Percentiles rank a stretch among this genome's conserved stretches.
Conservation (phyloP, 208 protist species). For the Kentomonas sorsogonicus region DNA sequence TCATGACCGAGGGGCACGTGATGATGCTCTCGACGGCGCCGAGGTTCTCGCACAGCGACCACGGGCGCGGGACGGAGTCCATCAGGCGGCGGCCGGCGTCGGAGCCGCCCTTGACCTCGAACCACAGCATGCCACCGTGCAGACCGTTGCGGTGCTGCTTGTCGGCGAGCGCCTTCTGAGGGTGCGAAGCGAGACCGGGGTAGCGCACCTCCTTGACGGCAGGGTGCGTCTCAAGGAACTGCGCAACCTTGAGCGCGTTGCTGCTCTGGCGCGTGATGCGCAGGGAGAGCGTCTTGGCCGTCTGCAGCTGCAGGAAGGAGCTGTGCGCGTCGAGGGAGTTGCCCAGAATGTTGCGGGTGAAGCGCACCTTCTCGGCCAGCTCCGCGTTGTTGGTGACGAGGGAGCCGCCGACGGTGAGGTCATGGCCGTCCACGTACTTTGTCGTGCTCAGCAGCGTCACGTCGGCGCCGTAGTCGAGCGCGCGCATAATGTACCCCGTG, state of each 20-base stretch:
- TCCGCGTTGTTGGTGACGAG: slow-evolving; percentile 72
- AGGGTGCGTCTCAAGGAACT: slow-evolving; percentile 76
- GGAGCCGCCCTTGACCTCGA: slow-evolving; percentile 84
- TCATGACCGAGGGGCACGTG: slow-evolving; percentile 95
- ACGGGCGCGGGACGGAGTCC: slow-evolving; percentile 79
- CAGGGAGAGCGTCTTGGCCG: slow-evolving; percentile 93
- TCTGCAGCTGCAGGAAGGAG: slow-evolving; percentile 93
- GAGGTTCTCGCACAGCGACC: slow-evolving; percentile 91
- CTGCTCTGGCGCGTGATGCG: slow-evolving; percentile 89
- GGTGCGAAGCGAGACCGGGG: slow-evolving; percentile 89
- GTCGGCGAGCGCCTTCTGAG: slow-evolving; percentile 93
- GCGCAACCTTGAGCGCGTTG: slow-evolving; percentile 90
- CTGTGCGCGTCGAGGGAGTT: slow-evolving; percentile 91
- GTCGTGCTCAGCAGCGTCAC: slow-evolving; percentile 95
- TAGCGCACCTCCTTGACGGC: slow-evolving; percentile 89
- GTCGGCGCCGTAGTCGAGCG: slow-evolving; percentile 94
- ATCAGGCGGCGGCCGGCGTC: slow-evolving; percentile 65
- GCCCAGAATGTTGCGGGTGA: slow-evolving; percentile 93
- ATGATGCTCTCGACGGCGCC: slow-evolving; percentile 94
- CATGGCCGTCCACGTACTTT: slow-evolving; percentile 97
- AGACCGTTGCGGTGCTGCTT: slow-evolving; percentile 81
- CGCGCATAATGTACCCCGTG: slow-evolving; percentile 93
- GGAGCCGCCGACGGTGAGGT: slow-evolving; percentile 93
- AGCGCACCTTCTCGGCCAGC: slow-evolving; percentile 77
- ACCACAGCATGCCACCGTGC: slow-evolving; percentile 91